Base-by-base conservation (phyloP, 2,329 filamentous ascomycete genomes). In the Colletotrichum truncatum region DNA sequence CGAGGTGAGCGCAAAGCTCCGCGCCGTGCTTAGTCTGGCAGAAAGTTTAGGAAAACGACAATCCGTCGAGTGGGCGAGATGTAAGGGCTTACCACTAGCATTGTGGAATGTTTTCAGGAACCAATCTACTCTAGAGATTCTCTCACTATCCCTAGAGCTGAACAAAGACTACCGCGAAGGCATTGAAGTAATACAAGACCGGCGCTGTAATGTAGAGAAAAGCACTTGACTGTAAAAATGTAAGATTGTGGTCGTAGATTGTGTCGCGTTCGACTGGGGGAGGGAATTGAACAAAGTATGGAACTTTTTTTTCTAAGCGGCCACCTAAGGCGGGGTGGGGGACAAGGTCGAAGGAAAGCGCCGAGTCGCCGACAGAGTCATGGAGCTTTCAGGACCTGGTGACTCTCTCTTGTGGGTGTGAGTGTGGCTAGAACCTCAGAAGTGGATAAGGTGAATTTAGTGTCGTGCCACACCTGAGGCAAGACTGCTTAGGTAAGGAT, bases 1-100 rank as follows among this genome's bases (percentile, higher is more conserved):
- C 91, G 68, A 98, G 87, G 76, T 97, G 89, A 82, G 91, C 88
- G 84, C 93, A 97, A 75, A 98, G 92, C 87, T 98, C 93, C 74
- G 91, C 89, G 71, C 92, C 86, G 77, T 92, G 87, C 82, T 93
- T 89, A 67, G 88, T 89, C 88, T 91, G 23, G 2, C 21, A 16
- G 21, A 56, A 6, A 36, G 8, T 30, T 66, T 21, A 66, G 61
- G 34, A 11, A 36, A 49, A 41, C 23, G 8, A 8, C 16, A 48
- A 2, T 49, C n/a, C 21, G 25, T 14, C 8, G 26, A n/a, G 25
- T 32, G 58, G 30, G 39, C 16, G 32, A 57, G 36, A 67, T 48
- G 70, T 46, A 56, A 67, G 61, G 68, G 80, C 84, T 79, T 79
- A 89, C 87, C 72, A 81, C 77, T 72, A 80, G 78, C 77, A 81